Evolutionary conservation across 2,329 filamentous ascomycete genomes (phyloP), one percentile per base, ranked within the genome.

Genomic region (Phyllosticta citrichinensis): DNA sequence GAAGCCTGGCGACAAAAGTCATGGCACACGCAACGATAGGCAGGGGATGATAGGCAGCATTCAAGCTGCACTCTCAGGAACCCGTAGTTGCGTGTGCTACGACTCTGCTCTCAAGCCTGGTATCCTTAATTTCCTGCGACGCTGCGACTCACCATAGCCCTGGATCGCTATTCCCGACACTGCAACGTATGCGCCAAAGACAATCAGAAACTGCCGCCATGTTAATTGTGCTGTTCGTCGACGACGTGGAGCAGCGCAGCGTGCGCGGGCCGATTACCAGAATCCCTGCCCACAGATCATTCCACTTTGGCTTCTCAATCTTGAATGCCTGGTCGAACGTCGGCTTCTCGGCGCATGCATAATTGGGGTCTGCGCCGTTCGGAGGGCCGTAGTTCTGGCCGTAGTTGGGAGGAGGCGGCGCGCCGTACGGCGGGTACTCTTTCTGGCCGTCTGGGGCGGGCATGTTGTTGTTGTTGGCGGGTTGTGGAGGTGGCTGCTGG

Each of bases 221-320:
- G 57, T 64, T 19, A 63, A 56, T 40, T 24, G 61, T 24, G 61
- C 54, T 27, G 2, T 52, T 47, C 14, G 30, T 52, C 25, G 9
- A 35, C 20, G 22, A 20, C 6, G 19, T n/a, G 14, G 24, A 17
- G 58, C 53, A 17, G 58, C 53, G 53, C 25, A 20, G 20, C 10
- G 27, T 5, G 35, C n/a, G 24, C 20, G 25, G 57, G 12, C 10
- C 52, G 55, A 68, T 40, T 73, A 88, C 86, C 69, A 97, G 77
- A 51, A 95, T 76, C 3, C 88, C 91, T 3, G 92, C 92, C 93
- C 92, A 97, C 25, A 89, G 71, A 71, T 97, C 93, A 69, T 97
- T 90, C 76, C 82, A 96, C 73, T 93, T 95, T n/a, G 91, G 91
- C 64, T 79, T 86, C 57, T 89, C 83, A 58, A 97, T 74, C 74